phyloP scores from a whole-genome alignment of 2,329 filamentous ascomycete genomes.

The Rhynchosporium secalis region DNA sequence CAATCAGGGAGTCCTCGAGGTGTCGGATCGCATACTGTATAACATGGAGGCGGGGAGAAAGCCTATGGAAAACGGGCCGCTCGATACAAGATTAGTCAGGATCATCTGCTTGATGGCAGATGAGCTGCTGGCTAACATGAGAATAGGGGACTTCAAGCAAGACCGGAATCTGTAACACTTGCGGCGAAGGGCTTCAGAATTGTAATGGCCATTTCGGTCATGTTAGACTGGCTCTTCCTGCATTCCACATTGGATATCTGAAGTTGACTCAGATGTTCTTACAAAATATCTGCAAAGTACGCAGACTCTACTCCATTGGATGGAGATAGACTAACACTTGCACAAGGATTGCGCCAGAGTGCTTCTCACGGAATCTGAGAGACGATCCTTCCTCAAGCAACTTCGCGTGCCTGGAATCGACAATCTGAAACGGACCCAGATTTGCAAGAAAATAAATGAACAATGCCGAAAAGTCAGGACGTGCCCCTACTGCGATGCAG shows the following conservation, averaged over 20 bases:
- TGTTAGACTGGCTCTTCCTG: constrained; percentile 84
- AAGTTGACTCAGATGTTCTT: constrained; percentile 90
- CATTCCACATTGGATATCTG: constrained; percentile 94
- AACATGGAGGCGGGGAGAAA: constrained; percentile 79
- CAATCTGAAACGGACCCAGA: constrained; percentile 77
- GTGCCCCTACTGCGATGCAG: constrained; percentile 76
- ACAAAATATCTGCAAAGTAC: constrained; percentile 88
- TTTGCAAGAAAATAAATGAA: constrained; percentile 85
- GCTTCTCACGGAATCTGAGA: constrained; percentile 77
- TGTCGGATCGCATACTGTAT: constrained; percentile 92
- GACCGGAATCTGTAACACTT: constrained; percentile 75
- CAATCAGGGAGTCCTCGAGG: constrained; percentile 90
- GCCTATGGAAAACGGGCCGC: constrained; percentile 77
- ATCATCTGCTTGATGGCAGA: constrained; percentile 16
- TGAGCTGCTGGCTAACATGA: constrained; percentile 16
- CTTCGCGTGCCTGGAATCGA: constrained; percentile 81
- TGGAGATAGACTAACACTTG: constrained; percentile 22
- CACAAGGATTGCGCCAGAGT: constrained; percentile 75
- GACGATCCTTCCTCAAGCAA: constrained; percentile 74
- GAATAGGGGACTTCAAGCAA: constrained; percentile 80
- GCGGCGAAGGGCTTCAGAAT: constrained; percentile 74
- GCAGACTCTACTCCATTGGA: constrained; percentile 20
- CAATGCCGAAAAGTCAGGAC: constrained; percentile 84
- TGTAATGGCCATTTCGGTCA: constrained; percentile 97
- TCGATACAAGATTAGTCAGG: constrained; percentile 75